Base-by-base conservation (phyloP, 108 stramenopile species). In the Skeletonema menzelii region DNA sequence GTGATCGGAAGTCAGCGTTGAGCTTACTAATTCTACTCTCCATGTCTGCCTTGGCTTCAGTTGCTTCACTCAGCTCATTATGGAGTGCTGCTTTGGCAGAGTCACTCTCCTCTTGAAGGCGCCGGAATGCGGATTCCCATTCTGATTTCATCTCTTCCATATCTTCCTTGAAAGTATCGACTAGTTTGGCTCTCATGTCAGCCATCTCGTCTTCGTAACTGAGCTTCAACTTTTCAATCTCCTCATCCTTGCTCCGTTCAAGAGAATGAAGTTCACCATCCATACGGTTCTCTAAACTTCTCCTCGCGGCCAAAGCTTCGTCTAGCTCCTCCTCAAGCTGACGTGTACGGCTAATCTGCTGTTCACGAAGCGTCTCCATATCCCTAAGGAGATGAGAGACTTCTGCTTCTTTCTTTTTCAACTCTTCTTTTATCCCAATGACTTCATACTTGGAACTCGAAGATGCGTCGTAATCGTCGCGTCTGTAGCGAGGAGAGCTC, bases 101-200 rank as follows among this genome's bases (percentile, higher is more conserved):
- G 22, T 77, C 76, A 38, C 62, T 63, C 65, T 77, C 76, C 44
- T 78, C 70, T 46, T 71, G 59, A 8, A 78, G 47, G 7, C 64
- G 20, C 1, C 3, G 27, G 30, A 71, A 71, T 8, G 70, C 77
- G 12, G 47, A 27, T 19, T 79, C 78, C 70, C 78, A 79, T 40
- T 79, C 71, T 5, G 37, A 5, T 67, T 79, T 79, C 71, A 79
- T 79, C 38, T 72, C 78, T 20, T 67, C 42, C 78, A 79, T 72
- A 32, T 79, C 71, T 26, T 61, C 70, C 49, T 79, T 79, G 58
- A 79, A 72, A 3, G 70, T 68, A 7, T 72, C 60, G 7, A 79
- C 66, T 19, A 79, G 40, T 22, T 68, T 79, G 37, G 47, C 12
- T 15, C 78, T 46, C 15, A 59, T 56, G 22, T 60, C 11, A 11